Evolutionary conservation across 2,329 filamentous ascomycete species (phyloP).

Genomic region (Didymosphaeria variabile): DNA sequence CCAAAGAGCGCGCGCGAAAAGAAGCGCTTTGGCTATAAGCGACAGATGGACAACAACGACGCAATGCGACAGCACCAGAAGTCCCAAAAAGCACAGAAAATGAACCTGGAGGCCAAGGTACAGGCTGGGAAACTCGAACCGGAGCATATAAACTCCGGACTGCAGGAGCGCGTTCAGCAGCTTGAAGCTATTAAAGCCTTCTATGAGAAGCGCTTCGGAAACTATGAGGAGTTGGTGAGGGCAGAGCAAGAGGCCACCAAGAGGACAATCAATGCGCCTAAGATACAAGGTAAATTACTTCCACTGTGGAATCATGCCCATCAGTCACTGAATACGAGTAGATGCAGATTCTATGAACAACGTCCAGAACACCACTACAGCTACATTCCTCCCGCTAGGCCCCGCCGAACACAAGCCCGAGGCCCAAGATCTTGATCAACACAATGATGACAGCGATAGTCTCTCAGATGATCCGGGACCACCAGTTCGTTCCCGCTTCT

Average conservation of each 20-base stretch:
- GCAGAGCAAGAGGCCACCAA: not conserved
- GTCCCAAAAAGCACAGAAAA: not conserved
- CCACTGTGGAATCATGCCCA: not conserved
- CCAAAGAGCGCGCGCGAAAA: not conserved
- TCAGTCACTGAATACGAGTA: not conserved
- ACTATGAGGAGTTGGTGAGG: not conserved
- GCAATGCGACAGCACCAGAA: not conserved
- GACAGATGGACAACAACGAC: not conserved
- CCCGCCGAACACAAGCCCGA: not conserved
- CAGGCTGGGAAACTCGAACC: not conserved
- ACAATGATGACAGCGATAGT: not conserved
- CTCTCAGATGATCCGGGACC: too few species aligned
- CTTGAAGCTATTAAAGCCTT: constrained; percentile 1
- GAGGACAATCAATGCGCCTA: not conserved
- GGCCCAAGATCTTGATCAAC: not conserved
- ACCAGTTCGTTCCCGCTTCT: too few species aligned
- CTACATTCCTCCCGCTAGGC: not conserved
- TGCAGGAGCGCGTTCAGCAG: not conserved
- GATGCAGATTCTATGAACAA: not conserved
- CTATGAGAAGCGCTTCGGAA: not conserved
- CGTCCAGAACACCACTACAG: not conserved
- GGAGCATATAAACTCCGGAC: not conserved
- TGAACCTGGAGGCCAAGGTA: not conserved
- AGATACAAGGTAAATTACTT: not conserved
- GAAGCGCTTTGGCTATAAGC: not conserved